Evolutionary conservation across 257 asterid species (phyloP).

Genomic region (Penstemon eatonii): DNA sequence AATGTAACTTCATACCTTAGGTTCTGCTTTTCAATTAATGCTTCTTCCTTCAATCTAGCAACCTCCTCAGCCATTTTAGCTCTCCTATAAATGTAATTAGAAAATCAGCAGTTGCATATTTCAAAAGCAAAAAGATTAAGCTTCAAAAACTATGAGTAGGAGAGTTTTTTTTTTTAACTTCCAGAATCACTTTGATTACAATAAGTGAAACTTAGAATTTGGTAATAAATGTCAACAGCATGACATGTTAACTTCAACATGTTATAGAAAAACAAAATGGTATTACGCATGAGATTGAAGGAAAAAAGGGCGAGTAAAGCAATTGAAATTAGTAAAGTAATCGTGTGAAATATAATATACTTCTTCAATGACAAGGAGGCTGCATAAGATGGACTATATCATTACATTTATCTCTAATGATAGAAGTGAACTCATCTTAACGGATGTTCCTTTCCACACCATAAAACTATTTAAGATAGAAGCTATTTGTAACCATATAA

Average conservation of each 20-base stretch:
- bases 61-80: conserved; percentile 88
- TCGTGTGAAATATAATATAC: too few species aligned
- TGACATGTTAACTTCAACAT: neutral
- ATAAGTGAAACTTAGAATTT: neutral
- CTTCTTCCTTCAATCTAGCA: conserved; percentile 82
- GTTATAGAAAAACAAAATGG: neutral
- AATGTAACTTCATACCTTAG: conserved; percentile 52
- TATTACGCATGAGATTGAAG: neutral
- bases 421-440: too few species aligned
- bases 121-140: neutral
- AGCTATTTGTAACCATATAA: too few species aligned
- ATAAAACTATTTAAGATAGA: too few species aligned
- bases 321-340: neutral
- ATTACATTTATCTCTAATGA: too few species aligned
- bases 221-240: neutral
- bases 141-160: neutral
- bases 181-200: conserved; percentile 9
- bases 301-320: neutral
- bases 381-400: too few species aligned
- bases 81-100: conserved; percentile 50
- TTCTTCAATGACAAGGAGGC: too few species aligned
- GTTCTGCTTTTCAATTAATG: conserved; percentile 50
- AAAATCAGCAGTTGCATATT: conserved; percentile 16
- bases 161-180: neutral
- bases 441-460: too few species aligned